These are phyloP conservation scores for Selaginella moellendorffii DNA, from an alignment of 75 land plant genomes.

Conservation along the genomic window DNA sequence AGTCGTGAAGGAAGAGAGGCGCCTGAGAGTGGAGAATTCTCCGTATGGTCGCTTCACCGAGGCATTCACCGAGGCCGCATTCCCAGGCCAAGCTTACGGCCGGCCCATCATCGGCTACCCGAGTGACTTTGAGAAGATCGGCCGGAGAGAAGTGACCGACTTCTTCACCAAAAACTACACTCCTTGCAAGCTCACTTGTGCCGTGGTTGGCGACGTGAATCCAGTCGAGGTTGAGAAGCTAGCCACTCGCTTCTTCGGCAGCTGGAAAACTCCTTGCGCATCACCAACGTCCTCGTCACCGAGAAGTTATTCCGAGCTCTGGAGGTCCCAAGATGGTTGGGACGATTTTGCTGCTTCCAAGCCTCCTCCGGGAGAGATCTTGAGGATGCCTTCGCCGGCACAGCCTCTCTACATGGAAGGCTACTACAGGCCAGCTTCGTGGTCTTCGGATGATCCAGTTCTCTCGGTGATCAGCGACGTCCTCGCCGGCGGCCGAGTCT, in stretches of 20 bases:
- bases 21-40: constrained; percentile 17
- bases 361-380: background rate
- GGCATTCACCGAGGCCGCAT: constrained; percentile 13
- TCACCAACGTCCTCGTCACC: background rate
- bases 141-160: constrained; percentile 17
- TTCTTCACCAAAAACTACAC: constrained; percentile 14
- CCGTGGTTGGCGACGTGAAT: constrained; percentile 22
- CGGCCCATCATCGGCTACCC: constrained; percentile 22
- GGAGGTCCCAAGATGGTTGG: constrained; percentile 13
- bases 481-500: constrained; percentile 16
- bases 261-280: constrained; percentile 9
- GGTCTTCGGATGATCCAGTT: constrained; percentile 14
- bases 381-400: constrained; percentile 10
- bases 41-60: constrained; percentile 17
- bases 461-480: constrained; percentile 15
- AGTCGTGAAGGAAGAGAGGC: constrained; percentile 19
- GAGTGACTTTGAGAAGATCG: constrained; percentile 13
- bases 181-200: constrained; percentile 14
- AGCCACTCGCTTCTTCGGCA: constrained; percentile 12
- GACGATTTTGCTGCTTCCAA: constrained; percentile 2
- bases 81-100: constrained; percentile 16
- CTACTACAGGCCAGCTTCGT: constrained; percentile 18
- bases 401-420: constrained; percentile 25
- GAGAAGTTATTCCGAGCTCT: background rate
- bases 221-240: constrained; percentile 10